phyloP scores from a whole-genome alignment of 192 early-diverging fungal species.

The Entomortierella beljakovae region DNA sequence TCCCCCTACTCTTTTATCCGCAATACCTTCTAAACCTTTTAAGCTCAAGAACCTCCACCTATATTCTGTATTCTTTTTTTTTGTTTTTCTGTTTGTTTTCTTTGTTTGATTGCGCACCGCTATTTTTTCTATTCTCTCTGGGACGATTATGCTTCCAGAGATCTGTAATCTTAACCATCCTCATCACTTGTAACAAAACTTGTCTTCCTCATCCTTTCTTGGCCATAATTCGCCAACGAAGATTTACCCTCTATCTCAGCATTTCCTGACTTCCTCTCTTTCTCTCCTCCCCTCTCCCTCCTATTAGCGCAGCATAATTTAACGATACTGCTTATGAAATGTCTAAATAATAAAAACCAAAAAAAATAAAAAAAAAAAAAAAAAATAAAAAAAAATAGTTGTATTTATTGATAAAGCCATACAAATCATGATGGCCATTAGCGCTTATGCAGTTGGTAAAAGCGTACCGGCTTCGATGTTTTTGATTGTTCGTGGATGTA shows the following conservation, averaged over 20 bases:
- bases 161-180: slow-evolving; percentile 15
- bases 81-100: slow-evolving; percentile 16
- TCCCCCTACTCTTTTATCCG: background rate
- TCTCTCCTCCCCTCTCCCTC: background rate
- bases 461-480: too few relatives aligned
- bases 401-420: too few relatives aligned
- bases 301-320: background rate
- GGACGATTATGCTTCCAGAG: slow-evolving; percentile 42
- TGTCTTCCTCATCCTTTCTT: background rate
- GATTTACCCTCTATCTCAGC: background rate
- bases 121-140: slow-evolving; percentile 21
- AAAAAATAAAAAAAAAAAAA: background rate
- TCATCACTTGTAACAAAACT: background rate
- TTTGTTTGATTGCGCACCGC: slow-evolving; percentile 7
- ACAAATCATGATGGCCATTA: too few relatives aligned
- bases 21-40: background rate
- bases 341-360: background rate
- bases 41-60: background rate
- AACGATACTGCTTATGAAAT: background rate
- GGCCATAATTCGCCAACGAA: background rate
- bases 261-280: background rate
- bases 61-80: background rate
- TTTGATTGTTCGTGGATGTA: too few relatives aligned
- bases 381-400: background rate
- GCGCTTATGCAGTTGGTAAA: too few relatives aligned